Base-by-base conservation (phyloP, 768 basidiomycete genomes). In the Trametes gibbosa region DNA sequence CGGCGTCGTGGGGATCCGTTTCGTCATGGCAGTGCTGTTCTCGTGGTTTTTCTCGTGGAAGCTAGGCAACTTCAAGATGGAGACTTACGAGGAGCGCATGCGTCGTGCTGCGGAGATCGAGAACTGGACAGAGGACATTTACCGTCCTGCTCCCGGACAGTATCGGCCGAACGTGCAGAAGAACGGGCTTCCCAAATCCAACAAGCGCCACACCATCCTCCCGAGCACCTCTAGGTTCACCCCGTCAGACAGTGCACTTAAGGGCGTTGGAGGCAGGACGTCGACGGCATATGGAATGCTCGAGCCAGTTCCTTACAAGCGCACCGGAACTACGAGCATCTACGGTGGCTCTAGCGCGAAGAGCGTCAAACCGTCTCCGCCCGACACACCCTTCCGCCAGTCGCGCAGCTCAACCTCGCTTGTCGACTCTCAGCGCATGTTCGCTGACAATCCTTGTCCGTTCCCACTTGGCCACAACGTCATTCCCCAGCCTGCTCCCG, bases 31-130 rank as follows among this genome's bases (percentile, higher is more conserved):
- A 47, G 91, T 97, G 69, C 80, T 96, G 71, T 99, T 98, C 74
- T 82, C 90, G 24, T 99, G 97, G 97, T 98, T 98, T 82, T 89
- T 92, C 72, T 93, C 90, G n/a, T 94, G 91, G 87, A 86, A 86
- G 68, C 80, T 99, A 41, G 97, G 97, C 48, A 89, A 91, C 63
- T 98, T 96, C 81, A 89, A 90, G 62, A 82, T 84, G 39, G 97
- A 99, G 75, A 92, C 93, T 16, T 93, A 95, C 70, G 87, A 92
- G 70, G 84, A 98, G 70, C 84, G 95, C 14, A 93, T 93, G 86
- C 84, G 86, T 61, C 87, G 96, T 23, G 86, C 89, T 2, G 83
- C 84, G 23, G 92, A 94, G 72, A 97, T 99, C 66, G 97, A 99
- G 73, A 85, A 89, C 66, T 99, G 97, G 97, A 86, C 94, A 23